Percentiles rank a stretch among this genome's conserved stretches.
Evolutionary conservation across 257 asterid genomes (phyloP).

Genomic region (Petrea volubilis): DNA sequence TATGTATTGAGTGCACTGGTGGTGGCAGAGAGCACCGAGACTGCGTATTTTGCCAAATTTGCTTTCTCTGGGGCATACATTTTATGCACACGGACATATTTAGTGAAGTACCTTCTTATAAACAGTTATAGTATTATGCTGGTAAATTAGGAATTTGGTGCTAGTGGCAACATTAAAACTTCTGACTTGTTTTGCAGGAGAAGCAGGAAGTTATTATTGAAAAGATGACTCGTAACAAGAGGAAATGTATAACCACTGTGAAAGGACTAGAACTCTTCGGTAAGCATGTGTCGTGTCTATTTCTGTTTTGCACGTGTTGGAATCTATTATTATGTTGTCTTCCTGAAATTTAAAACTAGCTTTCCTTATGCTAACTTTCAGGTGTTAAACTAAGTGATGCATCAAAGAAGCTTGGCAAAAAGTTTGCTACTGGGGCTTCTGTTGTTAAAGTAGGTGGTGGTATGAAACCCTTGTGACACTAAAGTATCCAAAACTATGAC

Average conservation of each 20-base stretch:
- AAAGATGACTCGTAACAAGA: conserved; percentile 89
- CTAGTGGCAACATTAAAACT: conserved; percentile 7
- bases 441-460: conserved; percentile 74
- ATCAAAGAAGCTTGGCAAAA: conserved; percentile 95
- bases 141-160: conserved; percentile 11
- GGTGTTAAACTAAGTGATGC: conserved; percentile 95
- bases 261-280: conserved; percentile 97
- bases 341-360: conserved; percentile 11
- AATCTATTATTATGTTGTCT: neutral
- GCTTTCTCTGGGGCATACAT: neutral
- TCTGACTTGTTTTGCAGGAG: conserved; percentile 54
- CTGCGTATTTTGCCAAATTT: neutral
- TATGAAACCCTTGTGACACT: conserved; percentile 4
- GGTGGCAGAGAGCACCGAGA: neutral
- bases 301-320: conserved; percentile 2
- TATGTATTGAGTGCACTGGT: neutral
- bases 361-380: conserved; percentile 31
- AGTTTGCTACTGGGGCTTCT: conserved; percentile 98
- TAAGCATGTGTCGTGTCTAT: conserved; percentile 28
- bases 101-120: neutral
- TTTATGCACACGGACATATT: neutral
- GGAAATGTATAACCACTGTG: conserved; percentile 94
- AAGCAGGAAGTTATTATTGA: conserved; percentile 89
- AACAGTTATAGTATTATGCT: conserved; percentile 6
- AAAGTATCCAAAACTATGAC: neutral